Percentiles rank a stretch among this genome's conserved stretches.
Evolutionary conservation across 75 land plant species (phyloP).

Genomic region (Azolla pinnata): DNA sequence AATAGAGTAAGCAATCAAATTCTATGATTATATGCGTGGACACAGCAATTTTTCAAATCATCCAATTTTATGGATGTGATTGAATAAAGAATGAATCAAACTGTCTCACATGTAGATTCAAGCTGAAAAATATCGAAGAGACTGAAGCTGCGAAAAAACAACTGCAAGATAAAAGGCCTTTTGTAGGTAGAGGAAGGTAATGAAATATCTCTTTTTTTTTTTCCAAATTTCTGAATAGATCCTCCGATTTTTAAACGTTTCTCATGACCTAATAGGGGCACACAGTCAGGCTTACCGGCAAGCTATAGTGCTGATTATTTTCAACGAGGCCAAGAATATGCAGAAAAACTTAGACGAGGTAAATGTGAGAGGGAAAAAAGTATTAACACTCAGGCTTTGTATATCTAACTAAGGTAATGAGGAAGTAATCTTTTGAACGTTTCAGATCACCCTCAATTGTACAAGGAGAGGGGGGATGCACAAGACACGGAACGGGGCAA

Average conservation of each 20-base stretch:
- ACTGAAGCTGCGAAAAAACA: constrained; percentile 98
- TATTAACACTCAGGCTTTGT: background rate
- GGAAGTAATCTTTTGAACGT: background rate
- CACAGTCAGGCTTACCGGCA: constrained; percentile 59
- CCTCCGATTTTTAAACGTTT: too few relatives aligned
- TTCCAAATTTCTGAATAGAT: constrained; percentile 10
- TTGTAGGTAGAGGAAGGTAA: constrained; percentile 55
- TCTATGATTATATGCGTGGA: background rate
- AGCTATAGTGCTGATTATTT: constrained; percentile 94
- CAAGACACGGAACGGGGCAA: constrained; percentile 17
- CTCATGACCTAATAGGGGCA: too few relatives aligned
- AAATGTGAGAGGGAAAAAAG: background rate
- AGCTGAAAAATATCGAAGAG: constrained; percentile 90
- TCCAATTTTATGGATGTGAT: background rate
- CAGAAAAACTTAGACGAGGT: constrained; percentile 89
- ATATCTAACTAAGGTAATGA: background rate
- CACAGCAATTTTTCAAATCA: background rate
- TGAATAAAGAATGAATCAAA: background rate
- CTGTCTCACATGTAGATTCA: constrained; percentile 45
- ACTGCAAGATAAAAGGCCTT: constrained; percentile 75
- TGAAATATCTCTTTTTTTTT: constrained; percentile 4
- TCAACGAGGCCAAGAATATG: constrained; percentile 92
- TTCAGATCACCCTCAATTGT: constrained; percentile 75
- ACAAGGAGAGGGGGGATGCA: constrained; percentile 49
- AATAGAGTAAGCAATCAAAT: constrained; percentile 58